Conservation (phyloP, 2,329 filamentous ascomycete species). For the Phaeophleospora eucalypticola region DNA sequence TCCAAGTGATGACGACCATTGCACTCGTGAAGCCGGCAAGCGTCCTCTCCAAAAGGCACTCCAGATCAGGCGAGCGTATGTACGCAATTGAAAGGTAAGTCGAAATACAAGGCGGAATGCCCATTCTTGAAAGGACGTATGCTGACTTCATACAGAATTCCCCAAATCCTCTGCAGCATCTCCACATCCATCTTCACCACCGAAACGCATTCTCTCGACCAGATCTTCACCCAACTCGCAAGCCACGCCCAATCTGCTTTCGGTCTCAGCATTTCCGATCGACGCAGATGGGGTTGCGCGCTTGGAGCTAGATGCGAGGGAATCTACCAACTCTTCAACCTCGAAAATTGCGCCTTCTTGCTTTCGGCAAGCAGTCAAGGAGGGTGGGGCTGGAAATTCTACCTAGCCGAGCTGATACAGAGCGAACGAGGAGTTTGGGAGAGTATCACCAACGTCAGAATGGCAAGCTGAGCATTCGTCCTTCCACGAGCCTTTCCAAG, state of each 20-base stretch:
- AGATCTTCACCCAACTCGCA: constrained; percentile 1
- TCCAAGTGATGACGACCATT: background rate
- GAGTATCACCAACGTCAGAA: background rate
- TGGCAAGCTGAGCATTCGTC: background rate
- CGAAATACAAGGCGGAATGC: too few relatives aligned
- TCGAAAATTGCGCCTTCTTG: background rate
- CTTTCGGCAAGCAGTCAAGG: constrained; percentile 3
- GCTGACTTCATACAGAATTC: background rate
- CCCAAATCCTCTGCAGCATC: background rate
- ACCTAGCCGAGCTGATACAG: background rate
- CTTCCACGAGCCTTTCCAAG: too few relatives aligned
- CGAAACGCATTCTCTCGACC: background rate
- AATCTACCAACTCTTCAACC: background rate
- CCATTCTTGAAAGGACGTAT: too few relatives aligned
- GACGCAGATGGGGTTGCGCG: constrained; percentile 1
- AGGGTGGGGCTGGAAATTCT: constrained; percentile 4
- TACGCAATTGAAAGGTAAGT: background rate
- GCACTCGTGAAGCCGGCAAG: background rate
- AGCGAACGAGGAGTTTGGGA: constrained; percentile 1
- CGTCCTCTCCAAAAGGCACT: background rate
- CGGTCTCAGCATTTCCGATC: background rate
- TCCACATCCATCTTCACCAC: background rate
- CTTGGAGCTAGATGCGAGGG: background rate
- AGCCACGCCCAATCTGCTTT: background rate
- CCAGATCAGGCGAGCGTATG: background rate